These are phyloP conservation scores for Trypethelium eluteriae DNA, from an alignment of 495 filamentous ascomycete genomes.

Conservation along the genomic window DNA sequence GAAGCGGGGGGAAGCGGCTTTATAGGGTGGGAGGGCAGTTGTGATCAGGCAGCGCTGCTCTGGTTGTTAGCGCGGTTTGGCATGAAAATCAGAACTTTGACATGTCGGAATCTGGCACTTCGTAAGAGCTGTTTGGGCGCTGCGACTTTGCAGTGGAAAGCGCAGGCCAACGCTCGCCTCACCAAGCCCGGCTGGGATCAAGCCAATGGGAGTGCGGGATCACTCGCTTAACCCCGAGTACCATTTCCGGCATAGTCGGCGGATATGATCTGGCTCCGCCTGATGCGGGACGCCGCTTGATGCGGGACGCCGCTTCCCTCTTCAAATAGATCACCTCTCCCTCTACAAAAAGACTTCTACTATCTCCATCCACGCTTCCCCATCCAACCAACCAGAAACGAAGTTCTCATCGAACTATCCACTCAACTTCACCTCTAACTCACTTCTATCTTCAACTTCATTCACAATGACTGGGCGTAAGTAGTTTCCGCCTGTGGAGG, in stretches of 20 bases:
- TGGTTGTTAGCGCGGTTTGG: conserved; percentile 12
- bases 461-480: conserved; percentile 88
- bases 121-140: conserved; percentile 11
- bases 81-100: conserved; percentile 13
- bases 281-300: conserved; percentile 7
- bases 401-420: conserved; percentile 26
- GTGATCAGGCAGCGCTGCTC: conserved; percentile 9
- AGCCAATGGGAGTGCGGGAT: conserved; percentile 15
- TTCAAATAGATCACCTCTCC: conserved; percentile 15
- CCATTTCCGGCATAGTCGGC: not conserved
- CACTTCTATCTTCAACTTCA: conserved; percentile 30
- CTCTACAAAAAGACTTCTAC: conserved; percentile 12
- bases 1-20: conserved; percentile 26
- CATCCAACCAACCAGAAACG: conserved; percentile 23
- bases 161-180: conserved; percentile 11
- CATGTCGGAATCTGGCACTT: conserved; percentile 19
- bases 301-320: not conserved
- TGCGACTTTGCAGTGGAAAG: not conserved
- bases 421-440: conserved; percentile 33
- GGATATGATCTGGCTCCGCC: conserved; percentile 5
- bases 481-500: conserved; percentile 38
- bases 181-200: not conserved
- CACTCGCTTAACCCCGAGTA: conserved; percentile 11
- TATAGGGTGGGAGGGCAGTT: conserved; percentile 9
- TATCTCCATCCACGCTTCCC: conserved; percentile 16